These are phyloP conservation scores for Thelonectria olida DNA, from an alignment of 2,329 filamentous ascomycete species.

Conservation along the genomic window DNA sequence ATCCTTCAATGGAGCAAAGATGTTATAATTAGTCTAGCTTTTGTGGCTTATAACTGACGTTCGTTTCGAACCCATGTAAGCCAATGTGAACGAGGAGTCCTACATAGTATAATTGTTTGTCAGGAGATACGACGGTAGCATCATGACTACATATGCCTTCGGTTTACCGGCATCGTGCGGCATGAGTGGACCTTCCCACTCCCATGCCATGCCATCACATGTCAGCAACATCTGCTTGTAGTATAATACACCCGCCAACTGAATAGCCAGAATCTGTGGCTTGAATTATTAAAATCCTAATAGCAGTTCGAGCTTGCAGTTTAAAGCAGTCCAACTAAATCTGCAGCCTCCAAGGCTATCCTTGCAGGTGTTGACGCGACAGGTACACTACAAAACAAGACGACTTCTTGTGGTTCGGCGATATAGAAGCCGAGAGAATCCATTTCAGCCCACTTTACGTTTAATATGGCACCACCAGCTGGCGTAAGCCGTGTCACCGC, in stretches of 20 bases:
- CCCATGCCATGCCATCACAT: not conserved
- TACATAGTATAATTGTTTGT: no score
- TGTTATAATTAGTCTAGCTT: no score
- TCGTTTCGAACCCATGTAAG: no score
- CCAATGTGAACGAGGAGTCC: no score
- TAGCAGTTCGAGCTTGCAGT: not conserved
- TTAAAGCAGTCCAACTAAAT: not conserved
- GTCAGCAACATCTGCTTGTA: not conserved
- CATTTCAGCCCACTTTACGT: not conserved
- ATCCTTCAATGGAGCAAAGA: no score
- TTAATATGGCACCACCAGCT: no score
- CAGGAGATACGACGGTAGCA: no score
- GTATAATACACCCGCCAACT: not conserved
- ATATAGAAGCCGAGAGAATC: not conserved
- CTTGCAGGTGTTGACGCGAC: not conserved
- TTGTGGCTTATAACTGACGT: no score
- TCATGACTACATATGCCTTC: no score
- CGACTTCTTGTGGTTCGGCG: not conserved
- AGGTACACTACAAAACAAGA: not conserved
- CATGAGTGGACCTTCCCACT: not conserved
- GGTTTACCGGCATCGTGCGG: no score
- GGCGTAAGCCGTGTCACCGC: no score
- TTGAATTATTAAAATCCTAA: not conserved
- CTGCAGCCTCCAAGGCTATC: not conserved
- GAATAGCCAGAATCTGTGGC: not conserved